These are phyloP conservation scores for Syzygium oleosum DNA, from an alignment of 345 rosid species.

Conservation along the genomic window DNA sequence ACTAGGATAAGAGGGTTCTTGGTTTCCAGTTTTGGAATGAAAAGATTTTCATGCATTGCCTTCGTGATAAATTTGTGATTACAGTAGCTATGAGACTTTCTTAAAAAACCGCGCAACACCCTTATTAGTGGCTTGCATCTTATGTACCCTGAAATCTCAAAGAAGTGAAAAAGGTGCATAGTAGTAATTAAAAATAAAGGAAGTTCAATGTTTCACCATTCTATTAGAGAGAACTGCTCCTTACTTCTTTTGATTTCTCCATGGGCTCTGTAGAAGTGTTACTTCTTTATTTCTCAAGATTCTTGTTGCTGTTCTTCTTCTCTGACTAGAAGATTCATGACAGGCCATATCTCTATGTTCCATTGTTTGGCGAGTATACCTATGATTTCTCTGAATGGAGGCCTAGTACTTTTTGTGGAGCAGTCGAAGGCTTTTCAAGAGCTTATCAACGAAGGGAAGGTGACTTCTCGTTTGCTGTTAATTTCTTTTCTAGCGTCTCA, in stretches of 20 bases:
- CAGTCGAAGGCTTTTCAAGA: slow-evolving; percentile 78
- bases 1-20: background rate
- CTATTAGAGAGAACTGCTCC: background rate
- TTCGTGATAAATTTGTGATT: background rate
- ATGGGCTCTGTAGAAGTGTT: background rate
- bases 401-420: slow-evolving; percentile 60
- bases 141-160: background rate
- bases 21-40: background rate
- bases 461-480: background rate
- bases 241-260: background rate
- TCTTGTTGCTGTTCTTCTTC: background rate
- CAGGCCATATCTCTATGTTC: slow-evolving; percentile 97
- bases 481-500: background rate
- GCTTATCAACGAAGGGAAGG: slow-evolving; percentile 86
- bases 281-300: background rate
- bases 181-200: background rate
- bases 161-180: background rate
- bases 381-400: slow-evolving; percentile 81
- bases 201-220: background rate
- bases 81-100: background rate
- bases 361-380: slow-evolving; percentile 60
- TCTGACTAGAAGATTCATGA: slow-evolving; percentile 3
- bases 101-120: no score
- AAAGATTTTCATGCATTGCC: background rate
- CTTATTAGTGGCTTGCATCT: background rate